phyloP scores from a whole-genome alignment of 2,329 filamentous ascomycete genomes.

The Raffaelea albimanens region DNA sequence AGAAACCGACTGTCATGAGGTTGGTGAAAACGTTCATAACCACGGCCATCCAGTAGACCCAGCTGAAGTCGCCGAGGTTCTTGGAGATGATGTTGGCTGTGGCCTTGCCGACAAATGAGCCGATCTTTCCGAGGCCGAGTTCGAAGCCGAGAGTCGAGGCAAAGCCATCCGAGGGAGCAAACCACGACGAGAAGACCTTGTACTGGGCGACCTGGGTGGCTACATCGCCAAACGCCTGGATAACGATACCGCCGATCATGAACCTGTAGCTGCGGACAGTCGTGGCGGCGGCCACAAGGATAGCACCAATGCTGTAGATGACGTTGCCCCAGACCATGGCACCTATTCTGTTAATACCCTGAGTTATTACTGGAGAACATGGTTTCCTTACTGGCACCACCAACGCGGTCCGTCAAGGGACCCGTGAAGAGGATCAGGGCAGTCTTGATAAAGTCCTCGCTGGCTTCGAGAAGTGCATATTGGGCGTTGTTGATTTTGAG shows the following conservation, averaged over 20 bases:
- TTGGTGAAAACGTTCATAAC: conserved; percentile 59
- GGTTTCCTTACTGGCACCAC: conserved; percentile 29
- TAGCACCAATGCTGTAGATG: conserved; percentile 48
- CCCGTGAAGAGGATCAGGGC: conserved; percentile 45
- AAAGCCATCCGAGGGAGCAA: conserved; percentile 51
- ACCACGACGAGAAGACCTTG: conserved; percentile 57
- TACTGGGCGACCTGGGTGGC: conserved; percentile 56
- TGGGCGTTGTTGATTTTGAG: conserved; percentile 50
- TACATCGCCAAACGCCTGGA: conserved; percentile 51
- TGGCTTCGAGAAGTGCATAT: conserved; percentile 48
- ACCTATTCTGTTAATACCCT: conserved; percentile 13
- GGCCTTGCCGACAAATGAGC: conserved; percentile 47
- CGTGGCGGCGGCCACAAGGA: conserved; percentile 48
- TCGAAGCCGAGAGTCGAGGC: conserved; percentile 53
- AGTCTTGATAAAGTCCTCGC: conserved; percentile 53
- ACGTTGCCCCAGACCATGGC: conserved; percentile 53
- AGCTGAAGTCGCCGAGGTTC: conserved; percentile 43
- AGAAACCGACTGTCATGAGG: conserved; percentile 37
- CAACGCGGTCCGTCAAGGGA: conserved; percentile 34
- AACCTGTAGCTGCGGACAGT: conserved; percentile 46
- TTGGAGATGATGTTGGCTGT: conserved; percentile 13
- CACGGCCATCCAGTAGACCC: conserved; percentile 53
- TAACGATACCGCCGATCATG: conserved; percentile 48
- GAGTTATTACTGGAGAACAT: not conserved
- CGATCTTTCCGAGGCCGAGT: conserved; percentile 51